phyloP scores from a whole-genome alignment of 805 yeast species.

The Cyberlindnera euphorbiae region DNA sequence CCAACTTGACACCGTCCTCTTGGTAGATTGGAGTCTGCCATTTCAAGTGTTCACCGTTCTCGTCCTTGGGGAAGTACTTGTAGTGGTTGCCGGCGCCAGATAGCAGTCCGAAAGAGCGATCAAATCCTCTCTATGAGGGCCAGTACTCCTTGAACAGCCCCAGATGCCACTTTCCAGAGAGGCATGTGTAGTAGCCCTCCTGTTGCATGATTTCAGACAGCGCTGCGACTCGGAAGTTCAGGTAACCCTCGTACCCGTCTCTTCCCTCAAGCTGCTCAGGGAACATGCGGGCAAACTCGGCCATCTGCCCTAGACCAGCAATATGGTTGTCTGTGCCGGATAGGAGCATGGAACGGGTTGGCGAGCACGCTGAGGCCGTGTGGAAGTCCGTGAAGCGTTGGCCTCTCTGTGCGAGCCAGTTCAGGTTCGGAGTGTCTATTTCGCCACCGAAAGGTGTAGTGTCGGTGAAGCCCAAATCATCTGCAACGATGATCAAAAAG shows the following conservation, averaged over 20 bases:
- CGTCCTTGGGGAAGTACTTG: constrained; percentile 29
- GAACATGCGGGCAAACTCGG: constrained; percentile 35
- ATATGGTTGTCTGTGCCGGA: constrained; percentile 60
- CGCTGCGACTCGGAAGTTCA: constrained; percentile 48
- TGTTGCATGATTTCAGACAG: constrained; percentile 47
- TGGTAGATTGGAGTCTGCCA: constrained; percentile 21
- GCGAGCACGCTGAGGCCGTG: constrained; percentile 62
- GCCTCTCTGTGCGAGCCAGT: constrained; percentile 40
- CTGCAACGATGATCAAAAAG: constrained; percentile 53
- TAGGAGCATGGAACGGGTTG: constrained; percentile 56
- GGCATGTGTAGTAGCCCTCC: constrained; percentile 39
- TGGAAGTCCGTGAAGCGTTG: constrained; percentile 53
- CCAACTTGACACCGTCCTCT: constrained; percentile 20
- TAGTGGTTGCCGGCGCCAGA: constrained; percentile 58
- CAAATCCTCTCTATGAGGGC: constrained; percentile 48
- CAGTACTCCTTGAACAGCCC: constrained; percentile 44
- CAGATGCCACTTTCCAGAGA: constrained; percentile 60
- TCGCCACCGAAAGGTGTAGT: constrained; percentile 52
- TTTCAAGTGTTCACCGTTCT: constrained; percentile 4
- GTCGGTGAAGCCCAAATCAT: constrained; percentile 59
- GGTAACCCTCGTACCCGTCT: constrained; percentile 53
- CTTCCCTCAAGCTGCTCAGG: constrained; percentile 39
- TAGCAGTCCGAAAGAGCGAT: constrained; percentile 42
- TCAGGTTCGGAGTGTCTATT: constrained; percentile 49
- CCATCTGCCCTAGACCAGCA: constrained; percentile 58